Evolutionary conservation across 192 early-diverging fungal genomes (phyloP).

Genomic region (Backusella luteola): DNA sequence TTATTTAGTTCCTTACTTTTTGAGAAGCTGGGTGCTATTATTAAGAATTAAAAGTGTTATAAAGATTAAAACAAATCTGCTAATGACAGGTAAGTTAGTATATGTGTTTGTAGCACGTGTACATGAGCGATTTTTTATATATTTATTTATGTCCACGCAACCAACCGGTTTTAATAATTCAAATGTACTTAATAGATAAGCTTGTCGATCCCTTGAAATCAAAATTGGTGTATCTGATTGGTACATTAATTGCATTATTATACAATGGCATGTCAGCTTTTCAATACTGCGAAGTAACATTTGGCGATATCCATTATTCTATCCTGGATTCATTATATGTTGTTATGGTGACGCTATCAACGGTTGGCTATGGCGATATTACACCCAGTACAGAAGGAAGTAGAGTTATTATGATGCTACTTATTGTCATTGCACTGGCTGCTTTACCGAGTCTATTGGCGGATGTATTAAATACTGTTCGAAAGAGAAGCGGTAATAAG

Average conservation of each 20-base stretch:
- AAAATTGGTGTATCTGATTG: constrained; percentile 51
- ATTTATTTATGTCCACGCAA: neutral
- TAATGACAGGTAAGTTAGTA: constrained; percentile 39
- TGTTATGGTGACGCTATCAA: constrained; percentile 60
- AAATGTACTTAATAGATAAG: constrained; percentile 30
- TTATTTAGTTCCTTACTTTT: constrained; percentile 53
- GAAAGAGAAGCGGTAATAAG: constrained; percentile 16
- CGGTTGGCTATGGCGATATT: constrained; percentile 68
- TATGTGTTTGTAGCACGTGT: neutral
- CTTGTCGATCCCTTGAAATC: constrained; percentile 50
- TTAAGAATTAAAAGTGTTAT: constrained; percentile 52
- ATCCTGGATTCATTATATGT: constrained; percentile 46
- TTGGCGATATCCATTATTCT: constrained; percentile 27
- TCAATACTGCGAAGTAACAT: constrained; percentile 56
- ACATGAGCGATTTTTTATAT: neutral
- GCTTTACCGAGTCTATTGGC: constrained; percentile 53
- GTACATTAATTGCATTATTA: constrained; percentile 48
- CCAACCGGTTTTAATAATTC: neutral
- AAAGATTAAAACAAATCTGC: constrained; percentile 48
- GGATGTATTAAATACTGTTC: constrained; percentile 38
- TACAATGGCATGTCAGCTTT: constrained; percentile 60
- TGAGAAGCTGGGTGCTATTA: constrained; percentile 52
- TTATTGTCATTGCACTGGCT: constrained; percentile 55
- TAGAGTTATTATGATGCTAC: constrained; percentile 49
- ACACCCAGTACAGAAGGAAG: constrained; percentile 49